These are phyloP conservation scores for Trifolium dubium DNA, from an alignment of 306 rosid genomes.

Conservation along the genomic window DNA sequence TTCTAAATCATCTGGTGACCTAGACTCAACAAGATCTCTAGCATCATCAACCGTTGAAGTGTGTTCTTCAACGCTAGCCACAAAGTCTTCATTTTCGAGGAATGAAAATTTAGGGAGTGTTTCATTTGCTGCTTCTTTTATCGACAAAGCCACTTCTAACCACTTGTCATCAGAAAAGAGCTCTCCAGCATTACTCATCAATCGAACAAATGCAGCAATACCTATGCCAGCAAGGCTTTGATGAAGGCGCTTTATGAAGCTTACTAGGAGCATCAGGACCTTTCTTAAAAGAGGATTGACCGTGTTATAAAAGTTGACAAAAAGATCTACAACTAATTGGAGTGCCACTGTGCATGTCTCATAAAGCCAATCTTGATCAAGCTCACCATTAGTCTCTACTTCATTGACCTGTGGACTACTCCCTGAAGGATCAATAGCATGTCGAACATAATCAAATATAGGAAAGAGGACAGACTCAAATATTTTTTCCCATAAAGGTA, in stretches of 20 bases:
- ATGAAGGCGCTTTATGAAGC: constrained; percentile 96
- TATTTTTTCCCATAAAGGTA: constrained; percentile 89
- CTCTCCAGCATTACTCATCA: constrained; percentile 96
- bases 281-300: constrained; percentile 94
- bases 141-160: constrained; percentile 87
- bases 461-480: constrained; percentile 97
- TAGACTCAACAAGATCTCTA: constrained; percentile 57
- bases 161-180: constrained; percentile 94
- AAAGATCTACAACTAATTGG: constrained; percentile 93
- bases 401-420: constrained; percentile 61
- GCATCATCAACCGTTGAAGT: constrained; percentile 53
- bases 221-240: constrained; percentile 99
- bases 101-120: constrained; percentile 87
- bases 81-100: constrained; percentile 52
- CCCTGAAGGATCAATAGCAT: constrained; percentile 95
- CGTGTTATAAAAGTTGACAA: constrained; percentile 83
- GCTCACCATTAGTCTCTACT: constrained; percentile 60
- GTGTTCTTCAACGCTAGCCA: constrained; percentile 48
- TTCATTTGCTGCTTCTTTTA: constrained; percentile 85
- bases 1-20: constrained; percentile 57
- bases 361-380: constrained; percentile 96
- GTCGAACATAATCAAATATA: constrained; percentile 92
- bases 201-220: constrained; percentile 95
- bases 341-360: constrained; percentile 99
- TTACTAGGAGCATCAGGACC: constrained; percentile 88